phyloP scores from a whole-genome alignment of 495 filamentous ascomycete species.

The Daldinia grandis region DNA sequence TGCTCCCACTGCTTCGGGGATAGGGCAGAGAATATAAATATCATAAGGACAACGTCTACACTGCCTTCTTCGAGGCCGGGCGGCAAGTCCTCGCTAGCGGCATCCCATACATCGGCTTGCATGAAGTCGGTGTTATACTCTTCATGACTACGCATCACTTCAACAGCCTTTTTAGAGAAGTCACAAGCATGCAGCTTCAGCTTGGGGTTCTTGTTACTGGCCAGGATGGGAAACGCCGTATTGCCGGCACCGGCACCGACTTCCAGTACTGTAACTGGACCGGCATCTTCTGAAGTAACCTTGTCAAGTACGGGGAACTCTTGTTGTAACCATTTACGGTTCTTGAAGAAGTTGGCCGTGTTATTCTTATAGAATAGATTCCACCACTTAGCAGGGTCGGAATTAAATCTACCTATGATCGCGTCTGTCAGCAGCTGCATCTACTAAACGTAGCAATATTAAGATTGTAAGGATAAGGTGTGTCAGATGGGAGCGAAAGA shows the following conservation, averaged over 20 bases:
- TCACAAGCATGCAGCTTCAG: slow-evolving; percentile 90
- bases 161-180: slow-evolving; percentile 88
- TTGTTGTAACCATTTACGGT: slow-evolving; percentile 94
- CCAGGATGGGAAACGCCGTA: slow-evolving; percentile 89
- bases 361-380: slow-evolving; percentile 97
- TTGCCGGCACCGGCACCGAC: slow-evolving; percentile 96
- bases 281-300: slow-evolving; percentile 69
- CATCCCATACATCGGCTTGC: slow-evolving; percentile 92
- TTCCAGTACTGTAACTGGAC: slow-evolving; percentile 75
- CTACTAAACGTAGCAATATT: slow-evolving; percentile 3
- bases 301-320: slow-evolving; percentile 87
- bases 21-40: slow-evolving; percentile 96
- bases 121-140: slow-evolving; percentile 69
- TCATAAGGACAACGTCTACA: slow-evolving; percentile 89
- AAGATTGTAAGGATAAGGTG: slow-evolving; percentile 28
- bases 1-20: slow-evolving; percentile 83
- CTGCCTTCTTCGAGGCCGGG: slow-evolving; percentile 75
- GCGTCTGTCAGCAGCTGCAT: slow-evolving; percentile 45
- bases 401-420: slow-evolving; percentile 75
- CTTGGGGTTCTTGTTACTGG: slow-evolving; percentile 78
- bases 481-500: slow-evolving; percentile 74
- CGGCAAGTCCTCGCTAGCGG: slow-evolving; percentile 72
- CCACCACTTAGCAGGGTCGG: slow-evolving; percentile 93
- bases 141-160: slow-evolving; percentile 81
- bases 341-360: slow-evolving; percentile 95